phyloP scores from a whole-genome alignment of 768 basidiomycete species.

The Auriscalpium microsporum region DNA sequence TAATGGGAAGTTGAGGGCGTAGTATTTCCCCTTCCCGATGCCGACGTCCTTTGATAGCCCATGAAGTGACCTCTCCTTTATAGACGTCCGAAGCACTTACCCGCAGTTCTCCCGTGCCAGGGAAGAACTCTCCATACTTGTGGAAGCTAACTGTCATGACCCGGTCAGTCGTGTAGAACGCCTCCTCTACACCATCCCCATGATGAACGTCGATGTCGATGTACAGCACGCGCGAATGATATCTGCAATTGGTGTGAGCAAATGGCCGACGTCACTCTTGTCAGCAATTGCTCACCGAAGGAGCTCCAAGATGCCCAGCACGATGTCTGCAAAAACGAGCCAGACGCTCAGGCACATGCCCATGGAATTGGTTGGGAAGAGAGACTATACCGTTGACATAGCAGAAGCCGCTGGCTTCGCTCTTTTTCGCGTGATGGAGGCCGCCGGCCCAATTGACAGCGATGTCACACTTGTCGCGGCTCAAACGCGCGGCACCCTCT shows the following conservation, averaged over 20 bases:
- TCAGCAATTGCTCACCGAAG: slow-evolving; percentile 49
- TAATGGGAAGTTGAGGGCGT: slow-evolving; percentile 90
- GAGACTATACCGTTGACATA: slow-evolving; percentile 78
- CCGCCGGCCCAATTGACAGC: slow-evolving; percentile 99
- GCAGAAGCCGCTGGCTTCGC: slow-evolving; percentile 97
- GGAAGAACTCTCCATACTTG: slow-evolving; percentile 98
- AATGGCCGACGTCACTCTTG: background rate
- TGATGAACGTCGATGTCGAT: slow-evolving; percentile 99
- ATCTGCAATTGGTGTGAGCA: slow-evolving; percentile 30
- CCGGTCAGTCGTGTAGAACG: slow-evolving; percentile 96
- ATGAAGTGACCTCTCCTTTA: background rate
- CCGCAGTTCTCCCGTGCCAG: slow-evolving; percentile 94
- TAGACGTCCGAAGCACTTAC: slow-evolving; percentile 33
- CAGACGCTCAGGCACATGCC: too few species aligned
- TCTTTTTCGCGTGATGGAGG: slow-evolving; percentile 97
- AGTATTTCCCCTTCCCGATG: slow-evolving; percentile 89
- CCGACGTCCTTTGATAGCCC: slow-evolving; percentile 63
- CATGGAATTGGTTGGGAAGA: too few species aligned
- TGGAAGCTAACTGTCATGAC: slow-evolving; percentile 99
- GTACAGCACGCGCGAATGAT: slow-evolving; percentile 91
- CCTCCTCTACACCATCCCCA: slow-evolving; percentile 98
- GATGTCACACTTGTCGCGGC: slow-evolving; percentile 96
- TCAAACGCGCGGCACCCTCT: slow-evolving; percentile 97
- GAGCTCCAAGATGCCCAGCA: slow-evolving; percentile 91
- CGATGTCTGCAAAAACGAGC: slow-evolving; percentile 59